Conservation (phyloP, 352 stramenopile species). For the Globisporangium paddicum region DNA sequence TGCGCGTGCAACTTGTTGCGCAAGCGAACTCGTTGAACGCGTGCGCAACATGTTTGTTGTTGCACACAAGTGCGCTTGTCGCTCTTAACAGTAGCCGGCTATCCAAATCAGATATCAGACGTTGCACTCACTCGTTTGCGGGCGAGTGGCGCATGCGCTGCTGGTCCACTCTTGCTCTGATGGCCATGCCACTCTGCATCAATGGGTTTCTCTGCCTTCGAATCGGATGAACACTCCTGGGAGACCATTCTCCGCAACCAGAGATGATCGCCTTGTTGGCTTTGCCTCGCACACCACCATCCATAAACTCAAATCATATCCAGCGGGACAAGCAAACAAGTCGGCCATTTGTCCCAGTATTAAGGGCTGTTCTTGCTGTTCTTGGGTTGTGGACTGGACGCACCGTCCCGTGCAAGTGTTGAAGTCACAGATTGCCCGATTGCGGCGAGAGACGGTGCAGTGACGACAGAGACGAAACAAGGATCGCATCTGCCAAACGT, state of each 20-base stretch:
- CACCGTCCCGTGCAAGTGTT: conserved; percentile 3
- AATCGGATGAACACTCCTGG: background rate
- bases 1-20: no score
- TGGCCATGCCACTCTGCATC: background rate
- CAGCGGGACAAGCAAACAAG: background rate
- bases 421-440: conserved; percentile 1
- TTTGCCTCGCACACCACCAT: background rate
- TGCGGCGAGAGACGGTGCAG: background rate
- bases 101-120: no score
- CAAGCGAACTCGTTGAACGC: no score
- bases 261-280: background rate
- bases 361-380: background rate
- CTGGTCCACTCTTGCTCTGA: background rate
- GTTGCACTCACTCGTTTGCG: no score
- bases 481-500: background rate
- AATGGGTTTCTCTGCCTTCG: background rate
- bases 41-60: no score
- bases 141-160: background rate
- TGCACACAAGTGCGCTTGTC: no score
- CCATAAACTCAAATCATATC: no score
- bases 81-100: no score
- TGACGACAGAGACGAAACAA: background rate
- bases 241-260: background rate
- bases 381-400: background rate
- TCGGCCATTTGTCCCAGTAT: background rate